A percentile compares a stretch with the other conserved stretches of the same genome.
These are phyloP conservation scores for Neophaeococcomyces aloes DNA, from an alignment of 2,329 filamentous ascomycete genomes.

Conservation along the genomic window DNA sequence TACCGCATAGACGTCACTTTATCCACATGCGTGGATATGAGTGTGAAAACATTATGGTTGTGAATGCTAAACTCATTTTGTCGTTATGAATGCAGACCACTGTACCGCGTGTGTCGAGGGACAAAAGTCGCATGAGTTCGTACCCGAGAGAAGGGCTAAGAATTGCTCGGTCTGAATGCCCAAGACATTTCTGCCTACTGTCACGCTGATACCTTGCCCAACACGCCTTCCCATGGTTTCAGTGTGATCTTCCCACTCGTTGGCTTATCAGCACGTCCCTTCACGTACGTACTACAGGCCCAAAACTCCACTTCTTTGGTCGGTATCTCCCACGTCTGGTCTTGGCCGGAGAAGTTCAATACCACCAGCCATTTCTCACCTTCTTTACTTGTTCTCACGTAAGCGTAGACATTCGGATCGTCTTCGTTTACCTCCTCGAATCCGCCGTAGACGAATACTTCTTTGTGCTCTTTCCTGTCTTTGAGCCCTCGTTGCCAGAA, in stretches of 20 bases:
- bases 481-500: constrained; percentile 22
- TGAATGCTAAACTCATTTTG: too few species aligned
- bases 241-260: constrained; percentile 12
- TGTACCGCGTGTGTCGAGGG: too few species aligned
- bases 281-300: constrained; percentile 17
- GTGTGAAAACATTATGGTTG: too few species aligned
- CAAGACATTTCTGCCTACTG: too few species aligned
- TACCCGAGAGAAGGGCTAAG: too few species aligned
- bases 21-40: too few species aligned
- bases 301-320: constrained; percentile 15
- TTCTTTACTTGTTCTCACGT: constrained; percentile 10
- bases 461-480: constrained; percentile 18
- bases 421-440: constrained; percentile 15
- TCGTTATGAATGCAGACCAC: too few species aligned
- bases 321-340: constrained; percentile 18
- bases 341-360: constrained; percentile 21
- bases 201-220: constrained; percentile 14
- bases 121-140: too few species aligned
- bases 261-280: constrained; percentile 14
- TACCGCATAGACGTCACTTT: too few species aligned
- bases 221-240: constrained; percentile 20
- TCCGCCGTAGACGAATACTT: constrained; percentile 21
- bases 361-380: constrained; percentile 19
- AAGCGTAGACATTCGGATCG: constrained; percentile 6
- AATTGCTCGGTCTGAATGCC: too few species aligned